Evolutionary conservation across 2,329 filamentous ascomycete species (phyloP), one percentile per base, ranked within the genome.

Genomic region (Corynespora cassiicola): DNA sequence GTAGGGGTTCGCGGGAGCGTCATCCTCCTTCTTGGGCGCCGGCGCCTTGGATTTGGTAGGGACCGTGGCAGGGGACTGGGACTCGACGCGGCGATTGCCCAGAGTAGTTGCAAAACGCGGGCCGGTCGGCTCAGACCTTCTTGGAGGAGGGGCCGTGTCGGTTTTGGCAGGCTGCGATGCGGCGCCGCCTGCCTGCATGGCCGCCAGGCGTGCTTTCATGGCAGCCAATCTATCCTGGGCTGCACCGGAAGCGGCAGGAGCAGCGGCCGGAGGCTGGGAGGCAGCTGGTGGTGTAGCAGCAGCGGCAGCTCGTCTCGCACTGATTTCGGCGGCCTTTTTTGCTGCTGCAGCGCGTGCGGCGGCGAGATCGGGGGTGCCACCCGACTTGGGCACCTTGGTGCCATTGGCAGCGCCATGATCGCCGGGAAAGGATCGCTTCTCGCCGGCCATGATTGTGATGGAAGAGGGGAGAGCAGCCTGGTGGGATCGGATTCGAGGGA

Each of bases 1-100:
- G 65, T 96, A 96, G 0, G 91, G 90, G 52, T 96, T 95, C 57
- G 78, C 80, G 14, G 77, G 76, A 50, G 83, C 81, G 44, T 82
- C 80, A 2, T 76, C 79, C 58, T 77, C 77, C 34, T 51, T 50
- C 46, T 58, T 58, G 26, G 71, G 73, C 36, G 63, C 73, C 44
- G 58, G 65, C 6, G 36, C 15, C 18, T 50, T 52, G 19, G 51
- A 63, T 67, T 50, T 65, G 53, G 41, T 56, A 54, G 52, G 55
- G 14, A 54, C 54, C 36, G 23, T 30, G 4, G 56, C 40, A 15
- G 50, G 56, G 11, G 34, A 24, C 25, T 78, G 75, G 6, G 71
- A 71, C 30, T 80, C 77, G 4, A 71, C 68, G 42, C 76, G 74
- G 40, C 77, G 74, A 42, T 79, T 81, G 19, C 74, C 78, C 62